A percentile compares a stretch with the other conserved stretches of the same genome.
phyloP scores from a whole-genome alignment of 495 filamentous ascomycete genomes.

The Neurospora hispaniola region DNA sequence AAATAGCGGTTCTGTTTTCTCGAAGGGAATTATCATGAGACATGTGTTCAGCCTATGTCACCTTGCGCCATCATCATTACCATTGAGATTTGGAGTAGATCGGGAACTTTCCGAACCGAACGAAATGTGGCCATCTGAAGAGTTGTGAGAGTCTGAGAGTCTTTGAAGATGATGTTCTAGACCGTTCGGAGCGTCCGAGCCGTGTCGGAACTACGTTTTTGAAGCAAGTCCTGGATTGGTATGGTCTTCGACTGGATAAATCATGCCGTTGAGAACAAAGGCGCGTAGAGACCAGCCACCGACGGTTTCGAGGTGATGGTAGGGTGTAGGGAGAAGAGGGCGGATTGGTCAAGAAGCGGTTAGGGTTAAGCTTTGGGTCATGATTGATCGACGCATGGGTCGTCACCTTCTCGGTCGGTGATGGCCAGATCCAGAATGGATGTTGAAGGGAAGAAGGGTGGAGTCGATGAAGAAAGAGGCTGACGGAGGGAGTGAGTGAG shows the following conservation, averaged over 20 bases:
- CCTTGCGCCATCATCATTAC: neutral
- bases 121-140: neutral
- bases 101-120: neutral
- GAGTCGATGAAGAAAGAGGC: neutral
- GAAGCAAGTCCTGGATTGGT: neutral
- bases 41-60: neutral
- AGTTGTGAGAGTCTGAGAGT: neutral
- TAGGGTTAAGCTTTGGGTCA: neutral
- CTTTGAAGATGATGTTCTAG: neutral
- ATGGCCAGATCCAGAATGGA: neutral
- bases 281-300: neutral
- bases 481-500: neutral
- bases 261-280: neutral
- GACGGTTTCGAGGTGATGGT: neutral
- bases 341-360: neutral
- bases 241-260: neutral
- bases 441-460: neutral
- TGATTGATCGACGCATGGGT: neutral
- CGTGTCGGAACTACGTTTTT: neutral
- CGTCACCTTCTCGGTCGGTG: neutral
- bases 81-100: neutral
- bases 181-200: neutral
- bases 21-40: neutral
- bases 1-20: neutral
- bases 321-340: neutral